Evolutionary conservation across 148 eudicot genomes (phyloP).

Genomic region (Hydrangea macrophylla): DNA sequence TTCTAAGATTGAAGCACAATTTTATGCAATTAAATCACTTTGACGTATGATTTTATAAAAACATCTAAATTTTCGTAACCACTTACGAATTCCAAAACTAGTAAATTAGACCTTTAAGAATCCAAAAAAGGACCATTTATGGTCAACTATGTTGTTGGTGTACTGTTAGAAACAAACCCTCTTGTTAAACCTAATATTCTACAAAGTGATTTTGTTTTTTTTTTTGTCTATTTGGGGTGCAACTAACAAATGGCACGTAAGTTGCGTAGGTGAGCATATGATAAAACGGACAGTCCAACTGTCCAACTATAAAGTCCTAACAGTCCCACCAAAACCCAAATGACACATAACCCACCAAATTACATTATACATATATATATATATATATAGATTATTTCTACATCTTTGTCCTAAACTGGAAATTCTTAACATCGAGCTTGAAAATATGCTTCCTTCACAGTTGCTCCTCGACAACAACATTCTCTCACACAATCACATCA

Average conservation of each 20-base stretch:
- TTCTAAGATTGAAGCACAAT: no score
- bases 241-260: constrained; percentile 30
- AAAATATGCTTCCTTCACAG: background rate
- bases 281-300: constrained; percentile 12
- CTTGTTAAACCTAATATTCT: no score
- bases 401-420: no score
- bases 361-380: background rate
- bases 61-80: no score
- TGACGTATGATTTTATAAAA: no score
- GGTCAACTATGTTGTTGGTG: background rate
- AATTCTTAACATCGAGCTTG: no score
- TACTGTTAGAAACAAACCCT: background rate
- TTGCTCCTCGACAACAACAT: background rate
- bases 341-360: constrained; percentile 11
- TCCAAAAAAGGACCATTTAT: background rate
- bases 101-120: no score
- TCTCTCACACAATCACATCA: background rate
- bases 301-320: constrained; percentile 21
- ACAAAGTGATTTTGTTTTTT: no score
- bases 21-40: no score
- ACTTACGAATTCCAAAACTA: no score
- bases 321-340: constrained; percentile 4
- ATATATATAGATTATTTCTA: no score
- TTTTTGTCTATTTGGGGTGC: no score
- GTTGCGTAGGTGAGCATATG: constrained; percentile 27